Evolutionary conservation across 805 yeast genomes (phyloP).

Genomic region (Wickerhamomyces canadensis): DNA sequence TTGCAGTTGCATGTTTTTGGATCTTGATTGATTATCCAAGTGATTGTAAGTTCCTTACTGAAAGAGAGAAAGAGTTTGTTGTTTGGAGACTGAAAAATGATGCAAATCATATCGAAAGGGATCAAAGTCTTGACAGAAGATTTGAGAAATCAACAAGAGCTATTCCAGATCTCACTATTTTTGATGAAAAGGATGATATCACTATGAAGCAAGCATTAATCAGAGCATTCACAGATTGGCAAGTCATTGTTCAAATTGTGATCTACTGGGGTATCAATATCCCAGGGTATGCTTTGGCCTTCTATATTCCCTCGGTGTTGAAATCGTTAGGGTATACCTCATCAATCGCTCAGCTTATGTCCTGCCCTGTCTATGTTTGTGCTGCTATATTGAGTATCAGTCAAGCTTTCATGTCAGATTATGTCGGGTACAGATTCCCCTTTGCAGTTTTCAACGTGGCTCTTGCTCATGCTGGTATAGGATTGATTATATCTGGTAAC

Average conservation of each 20-base stretch:
- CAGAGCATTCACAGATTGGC: conserved; percentile 26
- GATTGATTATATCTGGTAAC: conserved; percentile 25
- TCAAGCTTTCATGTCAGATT: conserved; percentile 25
- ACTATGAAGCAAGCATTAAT: conserved; percentile 11
- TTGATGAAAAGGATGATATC: conserved; percentile 13
- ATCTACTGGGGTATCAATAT: conserved; percentile 27
- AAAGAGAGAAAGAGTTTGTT: conserved; percentile 27
- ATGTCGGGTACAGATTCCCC: conserved; percentile 27
- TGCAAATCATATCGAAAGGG: conserved; percentile 1
- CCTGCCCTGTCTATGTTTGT: conserved; percentile 35
- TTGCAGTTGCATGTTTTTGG: conserved; percentile 29
- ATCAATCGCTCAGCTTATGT: conserved; percentile 35
- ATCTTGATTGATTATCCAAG: conserved; percentile 39
- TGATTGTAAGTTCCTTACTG: conserved; percentile 36
- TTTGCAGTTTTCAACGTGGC: conserved; percentile 23
- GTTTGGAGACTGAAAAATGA: conserved; percentile 19
- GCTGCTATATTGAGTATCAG: conserved; percentile 26
- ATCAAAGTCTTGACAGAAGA: too few species aligned
- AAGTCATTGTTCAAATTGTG: conserved; percentile 25
- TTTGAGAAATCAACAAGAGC: too few species aligned
- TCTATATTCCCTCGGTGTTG: conserved; percentile 38
- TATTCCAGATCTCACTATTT: conserved; percentile 7
- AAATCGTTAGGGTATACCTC: conserved; percentile 33
- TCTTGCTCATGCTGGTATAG: conserved; percentile 30
- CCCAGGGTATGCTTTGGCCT: conserved; percentile 33